Evolutionary conservation across 306 rosid genomes (phyloP), one percentile per base, ranked within the genome.

Genomic region (Cyclanthera cordifolia): DNA sequence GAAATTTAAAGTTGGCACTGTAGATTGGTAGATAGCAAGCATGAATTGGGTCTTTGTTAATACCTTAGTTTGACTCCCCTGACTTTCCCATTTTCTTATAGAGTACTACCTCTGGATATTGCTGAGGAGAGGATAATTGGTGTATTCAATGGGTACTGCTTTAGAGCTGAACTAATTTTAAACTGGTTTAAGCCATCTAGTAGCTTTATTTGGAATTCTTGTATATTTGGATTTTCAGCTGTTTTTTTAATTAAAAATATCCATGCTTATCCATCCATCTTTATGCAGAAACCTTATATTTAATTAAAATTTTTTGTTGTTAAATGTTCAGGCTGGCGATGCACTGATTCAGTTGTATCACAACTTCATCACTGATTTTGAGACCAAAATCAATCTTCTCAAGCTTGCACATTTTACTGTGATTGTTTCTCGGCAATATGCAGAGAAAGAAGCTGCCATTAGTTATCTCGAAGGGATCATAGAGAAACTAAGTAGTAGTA

Each of bases 351-450:
- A 90, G 78, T 73, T 94, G 50, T 94, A 94, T 76, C 86, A 94
- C 80, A 94, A 94, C 76, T 94, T 94, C 90, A 90, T 94, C 84
- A 90, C 99, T 0, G 97, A 94, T 81, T 94, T 94, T 37, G 99
- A 94, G 86, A 94, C 99, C 16, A 94, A 94, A 76, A 90, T 94
- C 79, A 94, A 94, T 79, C 97, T 88, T 74, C 95, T 94, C 80
- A 94, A 94, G 87, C 97, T 94, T 76, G 99, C 99, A 14, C 99
- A 94, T 83, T 90, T 94, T 81, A 95, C 96, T 30, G 99, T 94
- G 68, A 90, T 88, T 74, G 99, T 94, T 32, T 94, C 99, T 69
- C 88, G 99, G 66, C 96, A 80, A 78, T 94, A 94, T 81, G 72
- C 97, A 23, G 99, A 94, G 82, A 94, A 85, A 84, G 96, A 94